Percentiles rank a stretch among this genome's conserved stretches.
phyloP scores from a whole-genome alignment of 495 filamentous ascomycete genomes.

The Aspergillus cristatus region DNA sequence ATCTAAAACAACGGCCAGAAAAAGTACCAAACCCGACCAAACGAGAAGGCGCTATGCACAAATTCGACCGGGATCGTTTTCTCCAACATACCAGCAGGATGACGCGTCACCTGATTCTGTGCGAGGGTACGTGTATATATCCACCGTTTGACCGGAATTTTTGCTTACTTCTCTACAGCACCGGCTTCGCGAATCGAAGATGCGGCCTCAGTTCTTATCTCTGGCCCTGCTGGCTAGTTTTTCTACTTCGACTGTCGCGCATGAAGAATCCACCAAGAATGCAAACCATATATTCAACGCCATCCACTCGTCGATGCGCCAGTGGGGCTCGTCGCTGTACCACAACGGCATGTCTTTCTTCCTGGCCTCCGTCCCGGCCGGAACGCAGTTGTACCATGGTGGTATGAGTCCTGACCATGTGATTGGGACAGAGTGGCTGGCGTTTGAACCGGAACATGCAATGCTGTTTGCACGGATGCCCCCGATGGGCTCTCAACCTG shows the following conservation, averaged over 20 bases:
- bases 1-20: no score
- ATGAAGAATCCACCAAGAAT: slow-evolving; percentile 19
- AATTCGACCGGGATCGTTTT: no score
- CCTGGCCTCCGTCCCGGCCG: slow-evolving; percentile 45
- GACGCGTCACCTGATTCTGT: no score
- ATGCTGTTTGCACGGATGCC: slow-evolving; percentile 37
- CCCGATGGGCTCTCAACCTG: slow-evolving; percentile 1
- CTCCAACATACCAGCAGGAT: no score
- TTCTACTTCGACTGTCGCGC: background rate
- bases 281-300: slow-evolving; percentile 58
- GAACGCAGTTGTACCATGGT: slow-evolving; percentile 57
- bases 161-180: no score
- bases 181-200: no score
- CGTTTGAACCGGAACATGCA: slow-evolving; percentile 62
- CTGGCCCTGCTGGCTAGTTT: background rate
- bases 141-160: no score
- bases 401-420: slow-evolving; percentile 27
- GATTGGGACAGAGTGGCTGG: slow-evolving; percentile 53
- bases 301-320: slow-evolving; percentile 56
- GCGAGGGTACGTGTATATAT: no score
- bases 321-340: slow-evolving; percentile 59
- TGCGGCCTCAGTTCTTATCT: background rate
- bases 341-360: slow-evolving; percentile 65
- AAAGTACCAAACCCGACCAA: no score
- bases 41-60: no score